These are phyloP conservation scores for Thelonectria olida DNA, from an alignment of 2,329 filamentous ascomycete species.

Conservation along the genomic window DNA sequence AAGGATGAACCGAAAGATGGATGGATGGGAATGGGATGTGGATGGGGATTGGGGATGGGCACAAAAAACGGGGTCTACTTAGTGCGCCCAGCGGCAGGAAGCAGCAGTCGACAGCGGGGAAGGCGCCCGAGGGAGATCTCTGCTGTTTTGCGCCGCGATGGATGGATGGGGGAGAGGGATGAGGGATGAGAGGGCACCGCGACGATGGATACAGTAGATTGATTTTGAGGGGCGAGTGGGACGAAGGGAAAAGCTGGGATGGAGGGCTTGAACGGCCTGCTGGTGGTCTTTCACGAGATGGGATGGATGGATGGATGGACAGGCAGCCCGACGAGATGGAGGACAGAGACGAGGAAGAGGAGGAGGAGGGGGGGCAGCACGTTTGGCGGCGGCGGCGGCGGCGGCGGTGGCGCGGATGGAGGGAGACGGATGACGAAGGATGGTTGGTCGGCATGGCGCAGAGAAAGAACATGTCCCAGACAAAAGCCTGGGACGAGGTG, in stretches of 20 bases:
- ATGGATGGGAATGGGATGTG: conserved; percentile 7
- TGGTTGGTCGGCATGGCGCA: conserved; percentile 44
- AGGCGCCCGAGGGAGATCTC: conserved; percentile 14
- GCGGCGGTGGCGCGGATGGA: conserved; percentile 41
- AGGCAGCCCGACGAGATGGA: background rate
- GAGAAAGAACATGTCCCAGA: conserved; percentile 32
- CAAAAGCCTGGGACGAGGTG: conserved; percentile 1
- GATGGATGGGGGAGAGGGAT: conserved; percentile 13
- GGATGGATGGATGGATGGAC: background rate
- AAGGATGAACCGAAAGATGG: conserved; percentile 20
- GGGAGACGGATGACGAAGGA: conserved; percentile 45
- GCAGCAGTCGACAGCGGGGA: conserved; percentile 18
- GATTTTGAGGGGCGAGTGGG: conserved; percentile 1
- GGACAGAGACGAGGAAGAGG: too few relatives aligned
- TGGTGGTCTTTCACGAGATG: background rate
- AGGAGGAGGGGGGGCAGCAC: conserved; percentile 22
- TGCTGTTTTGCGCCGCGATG: background rate
- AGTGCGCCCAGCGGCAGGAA: conserved; percentile 23
- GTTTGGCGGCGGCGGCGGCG: conserved; percentile 39
- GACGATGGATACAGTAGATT: conserved; percentile 10
- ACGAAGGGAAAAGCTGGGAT: conserved; percentile 8
- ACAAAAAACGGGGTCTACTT: conserved; percentile 21
- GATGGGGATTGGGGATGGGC: conserved; percentile 6
- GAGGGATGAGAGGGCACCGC: conserved; percentile 11
- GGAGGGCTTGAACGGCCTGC: conserved; percentile 9